These are phyloP conservation scores for Geosmithia flava DNA, from an alignment of 2,329 filamentous ascomycete genomes.

Conservation along the genomic window DNA sequence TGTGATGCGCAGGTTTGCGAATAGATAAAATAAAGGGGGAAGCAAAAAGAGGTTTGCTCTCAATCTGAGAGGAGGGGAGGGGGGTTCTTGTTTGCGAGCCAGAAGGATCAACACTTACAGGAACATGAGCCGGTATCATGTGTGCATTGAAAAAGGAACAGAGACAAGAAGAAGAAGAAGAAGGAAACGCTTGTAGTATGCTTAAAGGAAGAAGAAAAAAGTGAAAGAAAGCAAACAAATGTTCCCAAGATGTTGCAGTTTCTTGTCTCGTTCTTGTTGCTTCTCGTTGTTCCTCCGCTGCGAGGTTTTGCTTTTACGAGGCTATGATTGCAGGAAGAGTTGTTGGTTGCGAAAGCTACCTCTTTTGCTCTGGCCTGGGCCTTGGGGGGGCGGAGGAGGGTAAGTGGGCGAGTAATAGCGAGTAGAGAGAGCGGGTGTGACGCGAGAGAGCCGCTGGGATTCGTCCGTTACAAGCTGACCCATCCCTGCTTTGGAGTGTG, in stretches of 20 bases:
- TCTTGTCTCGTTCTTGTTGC: too few species aligned
- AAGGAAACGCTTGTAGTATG: too few species aligned
- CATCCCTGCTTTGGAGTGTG: not conserved
- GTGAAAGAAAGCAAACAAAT: too few species aligned
- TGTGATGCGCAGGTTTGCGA: too few species aligned
- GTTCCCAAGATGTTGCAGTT: too few species aligned
- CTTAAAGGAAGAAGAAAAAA: not conserved
- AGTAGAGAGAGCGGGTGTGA: not conserved
- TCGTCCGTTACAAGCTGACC: not conserved
- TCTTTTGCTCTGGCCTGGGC: not conserved
- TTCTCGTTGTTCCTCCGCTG: too few species aligned
- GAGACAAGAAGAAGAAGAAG: not conserved
- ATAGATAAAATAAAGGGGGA: too few species aligned
- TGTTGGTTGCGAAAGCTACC: conserved; percentile 1
- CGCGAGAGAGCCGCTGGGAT: conserved; percentile 1
- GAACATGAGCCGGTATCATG: conserved; percentile 2
- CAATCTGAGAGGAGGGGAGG: too few species aligned
- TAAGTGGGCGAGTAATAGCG: too few species aligned
- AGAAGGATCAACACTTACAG: conserved; percentile 1
- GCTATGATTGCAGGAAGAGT: not conserved
- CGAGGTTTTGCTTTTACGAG: not conserved
- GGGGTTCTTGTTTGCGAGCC: too few species aligned
- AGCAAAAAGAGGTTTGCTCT: too few species aligned
- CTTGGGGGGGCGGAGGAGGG: not conserved
- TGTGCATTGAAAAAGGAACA: not conserved